Evolutionary conservation across 116 monocot species (phyloP).

Genomic region (Posidonia oceanica): DNA sequence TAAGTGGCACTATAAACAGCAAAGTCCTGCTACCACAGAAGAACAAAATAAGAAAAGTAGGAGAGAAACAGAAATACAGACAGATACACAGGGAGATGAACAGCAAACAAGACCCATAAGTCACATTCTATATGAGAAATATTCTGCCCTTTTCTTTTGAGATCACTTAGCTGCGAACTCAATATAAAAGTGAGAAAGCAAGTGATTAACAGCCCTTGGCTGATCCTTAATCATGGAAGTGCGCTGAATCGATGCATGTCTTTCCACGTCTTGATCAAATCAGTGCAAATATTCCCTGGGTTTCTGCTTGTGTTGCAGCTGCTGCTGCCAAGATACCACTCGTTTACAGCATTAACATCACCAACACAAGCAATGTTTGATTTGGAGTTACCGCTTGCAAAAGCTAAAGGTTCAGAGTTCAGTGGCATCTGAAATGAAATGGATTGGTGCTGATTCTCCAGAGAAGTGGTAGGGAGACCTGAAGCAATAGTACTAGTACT

Average conservation of each 20-base stretch:
- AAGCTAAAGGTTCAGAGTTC: conserved; percentile 9
- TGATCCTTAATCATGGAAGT: conserved; percentile 14
- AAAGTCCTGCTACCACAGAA: not conserved
- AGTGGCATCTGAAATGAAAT: conserved; percentile 12
- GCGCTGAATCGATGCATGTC: conserved; percentile 32
- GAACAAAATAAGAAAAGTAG: not conserved
- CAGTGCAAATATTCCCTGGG: conserved; percentile 17
- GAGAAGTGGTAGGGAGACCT: not conserved
- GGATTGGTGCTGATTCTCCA: conserved; percentile 5
- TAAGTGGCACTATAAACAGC: not conserved
- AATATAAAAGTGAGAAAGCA: not conserved
- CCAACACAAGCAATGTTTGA: not conserved
- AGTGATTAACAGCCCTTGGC: not conserved
- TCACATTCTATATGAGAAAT: conserved; percentile 1
- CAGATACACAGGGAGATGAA: conserved; percentile 1
- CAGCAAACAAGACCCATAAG: not conserved
- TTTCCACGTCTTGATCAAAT: conserved; percentile 29
- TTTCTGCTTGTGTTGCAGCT: not conserved
- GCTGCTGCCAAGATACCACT: conserved; percentile 6
- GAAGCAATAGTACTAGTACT: not conserved
- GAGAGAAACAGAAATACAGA: not conserved
- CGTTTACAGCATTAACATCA: not conserved
- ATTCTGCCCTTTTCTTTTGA: not conserved
- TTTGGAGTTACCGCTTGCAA: not conserved
- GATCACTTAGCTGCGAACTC: not conserved